phyloP scores from a whole-genome alignment of 139 green algal species.

The Chlorella sorokiniana region DNA sequence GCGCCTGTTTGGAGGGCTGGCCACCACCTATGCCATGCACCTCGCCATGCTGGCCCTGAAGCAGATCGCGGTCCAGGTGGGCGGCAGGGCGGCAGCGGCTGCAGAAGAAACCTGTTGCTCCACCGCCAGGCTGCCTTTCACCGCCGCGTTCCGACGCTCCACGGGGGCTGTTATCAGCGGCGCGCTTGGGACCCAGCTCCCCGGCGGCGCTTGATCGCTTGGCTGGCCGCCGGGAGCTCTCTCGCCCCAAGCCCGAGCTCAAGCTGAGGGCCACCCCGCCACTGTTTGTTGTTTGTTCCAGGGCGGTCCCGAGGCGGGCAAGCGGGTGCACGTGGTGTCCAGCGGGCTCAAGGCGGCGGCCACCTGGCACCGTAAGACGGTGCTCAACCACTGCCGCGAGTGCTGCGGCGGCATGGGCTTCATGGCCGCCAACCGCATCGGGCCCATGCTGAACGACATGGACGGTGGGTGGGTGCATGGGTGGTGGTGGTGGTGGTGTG shows the following conservation, averaged over 20 bases:
- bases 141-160: too few species aligned
- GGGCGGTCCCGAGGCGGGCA: constrained; percentile 58
- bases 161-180: too few species aligned
- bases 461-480: constrained; percentile 49
- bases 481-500: background rate
- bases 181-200: too few species aligned
- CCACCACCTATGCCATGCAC: constrained; percentile 83
- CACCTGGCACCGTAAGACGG: constrained; percentile 79
- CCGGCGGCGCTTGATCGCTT: too few species aligned
- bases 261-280: too few species aligned
- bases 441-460: constrained; percentile 84
- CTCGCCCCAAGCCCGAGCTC: too few species aligned
- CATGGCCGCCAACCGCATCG: constrained; percentile 84
- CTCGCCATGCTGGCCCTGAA: constrained; percentile 75
- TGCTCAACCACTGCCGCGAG: constrained; percentile 81
- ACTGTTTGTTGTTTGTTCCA: constrained; percentile 25
- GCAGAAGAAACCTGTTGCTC: background rate
- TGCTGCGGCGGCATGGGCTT: constrained; percentile 86
- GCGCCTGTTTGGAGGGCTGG: constrained; percentile 79
- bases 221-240: too few species aligned
- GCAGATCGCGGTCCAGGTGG: constrained; percentile 31
- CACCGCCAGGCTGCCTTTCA: background rate
- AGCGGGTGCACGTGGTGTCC: constrained; percentile 82
- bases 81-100: background rate
- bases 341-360: constrained; percentile 85